Evolutionary conservation across 2,329 filamentous ascomycete species (phyloP).

Genomic region (Pseudogymnoascus sp.): DNA sequence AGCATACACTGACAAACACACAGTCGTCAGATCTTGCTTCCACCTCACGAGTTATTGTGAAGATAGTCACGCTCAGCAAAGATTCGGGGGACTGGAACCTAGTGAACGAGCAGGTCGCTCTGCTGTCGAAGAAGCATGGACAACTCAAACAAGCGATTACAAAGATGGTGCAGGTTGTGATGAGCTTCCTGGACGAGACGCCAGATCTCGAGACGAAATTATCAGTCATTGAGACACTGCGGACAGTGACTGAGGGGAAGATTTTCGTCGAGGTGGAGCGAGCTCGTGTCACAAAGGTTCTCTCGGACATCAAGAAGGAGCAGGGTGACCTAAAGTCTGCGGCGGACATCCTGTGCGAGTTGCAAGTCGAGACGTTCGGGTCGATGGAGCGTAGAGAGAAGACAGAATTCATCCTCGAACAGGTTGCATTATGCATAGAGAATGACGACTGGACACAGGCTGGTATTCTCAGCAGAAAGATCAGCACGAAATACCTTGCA

Average conservation of each 20-base stretch:
- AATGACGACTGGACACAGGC: conserved; percentile 95
- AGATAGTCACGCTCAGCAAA: conserved; percentile 92
- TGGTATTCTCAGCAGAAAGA: conserved; percentile 88
- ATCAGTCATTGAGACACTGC: conserved; percentile 85
- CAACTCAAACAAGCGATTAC: conserved; percentile 99
- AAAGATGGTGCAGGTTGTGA: conserved; percentile 96
- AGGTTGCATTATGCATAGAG: conserved; percentile 91
- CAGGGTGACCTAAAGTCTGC: conserved; percentile 88
- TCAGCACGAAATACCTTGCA: conserved; percentile 86
- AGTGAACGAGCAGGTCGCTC: conserved; percentile 90
- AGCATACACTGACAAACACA: conserved; percentile 21
- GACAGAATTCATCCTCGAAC: conserved; percentile 95
- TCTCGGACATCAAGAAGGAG: conserved; percentile 95
- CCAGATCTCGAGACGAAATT: conserved; percentile 83
- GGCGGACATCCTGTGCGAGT: conserved; percentile 87
- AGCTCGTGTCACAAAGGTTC: conserved; percentile 85
- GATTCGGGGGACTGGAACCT: conserved; percentile 86
- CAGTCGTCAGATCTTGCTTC: conserved; percentile 93
- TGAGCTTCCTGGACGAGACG: conserved; percentile 81
- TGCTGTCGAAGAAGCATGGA: conserved; percentile 98
- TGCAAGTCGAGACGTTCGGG: conserved; percentile 97
- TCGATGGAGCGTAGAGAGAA: conserved; percentile 97
- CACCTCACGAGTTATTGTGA: conserved; percentile 78
- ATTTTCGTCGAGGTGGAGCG: conserved; percentile 99
- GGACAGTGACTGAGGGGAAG: conserved; percentile 98